Conservation (phyloP, 306 rosid genomes). For the Pueraria montana region DNA sequence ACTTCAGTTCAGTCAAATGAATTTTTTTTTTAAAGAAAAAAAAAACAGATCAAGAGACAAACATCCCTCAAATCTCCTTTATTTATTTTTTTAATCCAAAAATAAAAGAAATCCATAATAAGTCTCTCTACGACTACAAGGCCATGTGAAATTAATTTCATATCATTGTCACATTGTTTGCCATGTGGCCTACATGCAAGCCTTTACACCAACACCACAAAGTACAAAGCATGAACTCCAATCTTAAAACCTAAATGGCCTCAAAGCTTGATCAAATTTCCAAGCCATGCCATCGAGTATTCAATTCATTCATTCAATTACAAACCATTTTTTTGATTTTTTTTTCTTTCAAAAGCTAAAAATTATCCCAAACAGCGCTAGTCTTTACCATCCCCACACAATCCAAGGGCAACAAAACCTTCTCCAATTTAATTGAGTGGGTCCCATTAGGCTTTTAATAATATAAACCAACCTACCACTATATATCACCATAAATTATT, state of each 20-base stretch:
- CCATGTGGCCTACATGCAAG: conserved; percentile 51
- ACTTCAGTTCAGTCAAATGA: too few species aligned
- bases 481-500: background rate
- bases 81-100: background rate
- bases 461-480: background rate
- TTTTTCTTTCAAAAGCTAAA: too few species aligned
- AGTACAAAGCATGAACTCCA: background rate
- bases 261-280: background rate
- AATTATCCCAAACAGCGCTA: too few species aligned
- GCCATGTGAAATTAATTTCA: conserved; percentile 36
- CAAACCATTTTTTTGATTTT: too few species aligned
- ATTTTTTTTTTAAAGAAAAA: too few species aligned
- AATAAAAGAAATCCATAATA: background rate
- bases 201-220: conserved; percentile 10
- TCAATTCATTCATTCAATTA: background rate
- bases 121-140: background rate
- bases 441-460: background rate
- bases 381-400: conserved; percentile 29
- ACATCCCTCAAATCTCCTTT: background rate
- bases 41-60: conserved; percentile 9
- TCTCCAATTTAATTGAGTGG: background rate
- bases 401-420: conserved; percentile 12
- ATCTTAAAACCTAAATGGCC: conserved; percentile 1
- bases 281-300: background rate
- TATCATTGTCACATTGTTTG: conserved; percentile 28